Conservation (phyloP, 768 basidiomycete genomes). For the Tylopilus sp. region DNA sequence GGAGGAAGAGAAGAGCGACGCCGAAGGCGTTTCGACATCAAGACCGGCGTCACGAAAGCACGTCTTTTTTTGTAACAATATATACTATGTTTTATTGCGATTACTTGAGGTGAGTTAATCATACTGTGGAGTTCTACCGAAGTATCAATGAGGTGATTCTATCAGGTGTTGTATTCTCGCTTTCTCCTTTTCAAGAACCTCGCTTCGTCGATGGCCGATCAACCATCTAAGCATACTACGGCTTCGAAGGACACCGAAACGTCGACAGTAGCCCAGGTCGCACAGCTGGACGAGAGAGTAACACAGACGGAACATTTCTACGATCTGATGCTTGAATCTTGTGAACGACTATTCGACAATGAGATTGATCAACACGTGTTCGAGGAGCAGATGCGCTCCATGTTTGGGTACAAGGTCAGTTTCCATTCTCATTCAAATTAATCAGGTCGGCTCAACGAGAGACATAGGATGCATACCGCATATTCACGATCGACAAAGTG, state of each 20-base stretch:
- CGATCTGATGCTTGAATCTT: constrained; percentile 77
- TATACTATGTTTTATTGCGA: constrained; percentile 82
- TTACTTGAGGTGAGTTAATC: constrained; percentile 71
- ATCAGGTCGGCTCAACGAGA: constrained; percentile 1
- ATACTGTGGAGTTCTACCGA: not conserved
- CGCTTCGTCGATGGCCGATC: constrained; percentile 43
- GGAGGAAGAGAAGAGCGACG: constrained; percentile 27
- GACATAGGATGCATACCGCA: constrained; percentile 69
- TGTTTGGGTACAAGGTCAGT: constrained; percentile 78
- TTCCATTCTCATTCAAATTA: not conserved
- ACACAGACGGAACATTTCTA: constrained; percentile 69
- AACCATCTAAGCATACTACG: constrained; percentile 15
- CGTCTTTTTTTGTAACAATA: constrained; percentile 86
- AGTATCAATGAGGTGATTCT: not conserved
- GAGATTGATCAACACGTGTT: constrained; percentile 84
- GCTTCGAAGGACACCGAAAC: constrained; percentile 29
- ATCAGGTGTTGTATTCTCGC: constrained; percentile 78
- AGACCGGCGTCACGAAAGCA: constrained; percentile 41
- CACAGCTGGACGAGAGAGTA: constrained; percentile 32
- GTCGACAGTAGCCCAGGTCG: constrained; percentile 25
- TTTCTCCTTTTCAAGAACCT: constrained; percentile 77
- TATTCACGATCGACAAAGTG: constrained; percentile 93
- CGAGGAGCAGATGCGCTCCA: constrained; percentile 86
- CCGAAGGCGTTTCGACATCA: constrained; percentile 19
- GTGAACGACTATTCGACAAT: constrained; percentile 89